Evolutionary conservation across 306 rosid species (phyloP), one percentile per base, ranked within the genome.

Genomic region (Neltuma alba): DNA sequence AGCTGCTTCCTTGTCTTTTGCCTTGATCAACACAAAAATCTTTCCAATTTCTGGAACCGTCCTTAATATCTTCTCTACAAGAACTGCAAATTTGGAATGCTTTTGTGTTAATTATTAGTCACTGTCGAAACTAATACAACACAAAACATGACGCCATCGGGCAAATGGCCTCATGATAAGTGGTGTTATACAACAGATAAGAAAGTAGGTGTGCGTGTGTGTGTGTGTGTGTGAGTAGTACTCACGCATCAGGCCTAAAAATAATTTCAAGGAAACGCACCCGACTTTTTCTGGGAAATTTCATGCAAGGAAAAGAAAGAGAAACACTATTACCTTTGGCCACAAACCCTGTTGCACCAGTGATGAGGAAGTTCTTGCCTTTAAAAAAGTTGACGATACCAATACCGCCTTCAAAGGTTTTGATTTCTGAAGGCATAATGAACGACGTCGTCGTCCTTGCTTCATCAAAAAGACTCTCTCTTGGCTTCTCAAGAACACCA

Each of bases 331-430:
- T 67, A 85, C 91, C 89, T 85, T 89, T 89, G 13, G 87, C 93
- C 3, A 89, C 84, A 81, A 89, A 87, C 37, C 91, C 93, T 40
- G 93, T 89, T 55, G 81, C 85, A 28, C 89, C 89, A 58, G 91
- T 87, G 37, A 89, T 75, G 60, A 89, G 81, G 38, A 58, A 85
- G 67, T 76, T 78, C 75, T 87, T 89, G 5, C 88, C 91, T 65
- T 57, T 58, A 30, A 85, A 77, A 82, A 87, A 87, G 33, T 61
- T 81, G 36, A 87, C 79, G 48, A 89, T 85, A 2, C 89, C 91
- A 81, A 87, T 74, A 1, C 85, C 88, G 2, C 80, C 25, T 18
- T 50, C 57, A 18, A 16, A 34, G 13, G 44, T 42, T 63, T 34
- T 63, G 14, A 63, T 34, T 21, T 60, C 66, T 63, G 14, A 10